Conservation (phyloP, 2,329 filamentous ascomycete genomes). For the Xylariaceae sp. region DNA sequence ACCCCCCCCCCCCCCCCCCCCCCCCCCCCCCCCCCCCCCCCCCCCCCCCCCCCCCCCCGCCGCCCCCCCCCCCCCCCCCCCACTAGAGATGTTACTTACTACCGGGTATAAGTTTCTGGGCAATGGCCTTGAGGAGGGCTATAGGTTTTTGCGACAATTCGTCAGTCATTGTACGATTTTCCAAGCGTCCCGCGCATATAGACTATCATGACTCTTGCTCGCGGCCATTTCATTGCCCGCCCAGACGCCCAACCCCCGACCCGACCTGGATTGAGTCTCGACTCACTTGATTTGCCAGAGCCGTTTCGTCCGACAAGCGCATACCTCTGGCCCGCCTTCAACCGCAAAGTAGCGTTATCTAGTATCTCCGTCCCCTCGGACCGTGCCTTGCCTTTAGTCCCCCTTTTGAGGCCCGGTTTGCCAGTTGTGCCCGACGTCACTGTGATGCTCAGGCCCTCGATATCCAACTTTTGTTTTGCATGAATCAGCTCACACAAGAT, state of each 20-base stretch:
- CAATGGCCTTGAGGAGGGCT: constrained; percentile 70
- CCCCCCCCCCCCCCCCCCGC: too few species aligned
- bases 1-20: too few species aligned
- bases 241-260: too few species aligned
- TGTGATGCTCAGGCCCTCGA: constrained; percentile 67
- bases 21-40: too few species aligned
- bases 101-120: constrained; percentile 72
- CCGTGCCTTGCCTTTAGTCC: constrained; percentile 39
- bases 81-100: too few species aligned
- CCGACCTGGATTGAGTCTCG: too few species aligned
- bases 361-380: constrained; percentile 55
- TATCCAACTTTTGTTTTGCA: constrained; percentile 48
- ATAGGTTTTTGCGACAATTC: constrained; percentile 1
- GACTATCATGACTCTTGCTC: not conserved
- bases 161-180: too few species aligned
- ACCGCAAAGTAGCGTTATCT: constrained; percentile 59
- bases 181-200: too few species aligned
- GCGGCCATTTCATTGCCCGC: not conserved
- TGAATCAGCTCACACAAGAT: constrained; percentile 1
- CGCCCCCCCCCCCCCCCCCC: too few species aligned
- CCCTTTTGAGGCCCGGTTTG: constrained; percentile 22
- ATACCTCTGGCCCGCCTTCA: constrained; percentile 71
- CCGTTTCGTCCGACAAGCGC: constrained; percentile 77
- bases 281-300: constrained; percentile 72
- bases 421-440: constrained; percentile 41